These are phyloP conservation scores for Trichoderma sp. DNA, from an alignment of 2,329 filamentous ascomycete species.

Conservation along the genomic window DNA sequence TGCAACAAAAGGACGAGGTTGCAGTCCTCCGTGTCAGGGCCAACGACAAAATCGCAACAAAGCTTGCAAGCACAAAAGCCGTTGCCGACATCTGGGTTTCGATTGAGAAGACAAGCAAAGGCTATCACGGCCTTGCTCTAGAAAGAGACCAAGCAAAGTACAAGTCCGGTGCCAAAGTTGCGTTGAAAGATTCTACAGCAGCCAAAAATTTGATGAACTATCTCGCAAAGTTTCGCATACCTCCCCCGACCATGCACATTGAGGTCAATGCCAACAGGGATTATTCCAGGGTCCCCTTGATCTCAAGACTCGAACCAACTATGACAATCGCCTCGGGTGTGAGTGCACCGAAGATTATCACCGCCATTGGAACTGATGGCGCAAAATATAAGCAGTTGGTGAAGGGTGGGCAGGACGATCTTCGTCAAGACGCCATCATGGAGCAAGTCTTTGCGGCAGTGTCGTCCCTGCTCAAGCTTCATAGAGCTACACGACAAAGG, in stretches of 20 bases:
- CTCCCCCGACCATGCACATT: slow-evolving; percentile 86
- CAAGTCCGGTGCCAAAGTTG: slow-evolving; percentile 65
- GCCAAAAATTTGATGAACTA: slow-evolving; percentile 63
- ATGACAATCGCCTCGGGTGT: slow-evolving; percentile 88
- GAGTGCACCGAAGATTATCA: slow-evolving; percentile 91
- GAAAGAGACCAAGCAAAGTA: slow-evolving; percentile 63
- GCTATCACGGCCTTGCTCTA: slow-evolving; percentile 62
- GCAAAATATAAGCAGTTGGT: slow-evolving; percentile 82
- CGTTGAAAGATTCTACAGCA: slow-evolving; percentile 60
- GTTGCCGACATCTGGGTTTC: slow-evolving; percentile 63
- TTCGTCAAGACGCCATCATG: slow-evolving; percentile 98
- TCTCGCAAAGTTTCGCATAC: slow-evolving; percentile 66
- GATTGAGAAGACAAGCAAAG: slow-evolving; percentile 71
- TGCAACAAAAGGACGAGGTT: slow-evolving; percentile 69
- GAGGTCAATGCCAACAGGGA: slow-evolving; percentile 69
- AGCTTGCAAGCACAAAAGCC: slow-evolving; percentile 53
- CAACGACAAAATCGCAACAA: slow-evolving; percentile 64
- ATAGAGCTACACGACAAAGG: slow-evolving; percentile 82
- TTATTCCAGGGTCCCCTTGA: slow-evolving; percentile 74
- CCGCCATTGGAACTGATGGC: slow-evolving; percentile 75
- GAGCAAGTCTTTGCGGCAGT: slow-evolving; percentile 98
- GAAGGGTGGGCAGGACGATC: slow-evolving; percentile 92
- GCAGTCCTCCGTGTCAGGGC: slow-evolving; percentile 72
- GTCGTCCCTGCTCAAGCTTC: slow-evolving; percentile 81
- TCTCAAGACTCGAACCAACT: slow-evolving; percentile 67